A percentile compares a stretch with the other conserved stretches of the same genome.
These are phyloP conservation scores for Quercus phellos DNA, from an alignment of 331 rosid genomes.

Conservation along the genomic window DNA sequence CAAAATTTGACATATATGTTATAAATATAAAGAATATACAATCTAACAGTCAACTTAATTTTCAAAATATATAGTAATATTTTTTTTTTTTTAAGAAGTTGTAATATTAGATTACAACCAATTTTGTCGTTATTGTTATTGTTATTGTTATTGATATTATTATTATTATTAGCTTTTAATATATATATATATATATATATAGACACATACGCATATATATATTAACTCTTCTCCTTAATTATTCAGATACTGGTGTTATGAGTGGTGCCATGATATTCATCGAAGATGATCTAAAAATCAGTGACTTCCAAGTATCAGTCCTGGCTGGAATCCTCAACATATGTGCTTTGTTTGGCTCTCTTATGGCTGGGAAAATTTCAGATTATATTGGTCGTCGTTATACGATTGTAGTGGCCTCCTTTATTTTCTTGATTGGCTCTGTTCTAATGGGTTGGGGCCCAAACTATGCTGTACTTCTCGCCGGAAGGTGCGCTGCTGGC, in stretches of 20 bases:
- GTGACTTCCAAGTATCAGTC: conserved; percentile 52
- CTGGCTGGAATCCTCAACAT: conserved; percentile 84
- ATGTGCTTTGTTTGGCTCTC: conserved; percentile 67
- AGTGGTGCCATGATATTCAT: conserved; percentile 90
- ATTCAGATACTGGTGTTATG: conserved; percentile 84
- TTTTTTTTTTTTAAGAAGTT: too few species aligned
- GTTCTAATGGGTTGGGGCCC: conserved; percentile 79
- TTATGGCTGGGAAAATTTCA: conserved; percentile 64
- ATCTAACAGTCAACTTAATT: too few species aligned
- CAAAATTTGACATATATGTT: too few species aligned
- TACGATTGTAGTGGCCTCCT: conserved; percentile 49
- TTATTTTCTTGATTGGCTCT: conserved; percentile 57
- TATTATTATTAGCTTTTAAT: too few species aligned
- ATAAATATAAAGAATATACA: too few species aligned
- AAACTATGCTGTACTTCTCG: conserved; percentile 44
- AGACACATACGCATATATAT: too few species aligned
- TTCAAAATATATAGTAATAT: too few species aligned
- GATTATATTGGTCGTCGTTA: conserved; percentile 83
- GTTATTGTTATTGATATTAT: too few species aligned
- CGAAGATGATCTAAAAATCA: conserved; percentile 61
- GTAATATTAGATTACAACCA: too few species aligned
- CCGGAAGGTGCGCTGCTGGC: conserved; percentile 69
- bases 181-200: too few species aligned
- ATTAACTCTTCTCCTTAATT: neutral
- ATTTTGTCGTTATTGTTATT: too few species aligned